Evolutionary conservation across 202 grass and related monocot species (phyloP), one percentile per base, ranked within the genome.

Genomic region (Schoenoplectus triqueter): DNA sequence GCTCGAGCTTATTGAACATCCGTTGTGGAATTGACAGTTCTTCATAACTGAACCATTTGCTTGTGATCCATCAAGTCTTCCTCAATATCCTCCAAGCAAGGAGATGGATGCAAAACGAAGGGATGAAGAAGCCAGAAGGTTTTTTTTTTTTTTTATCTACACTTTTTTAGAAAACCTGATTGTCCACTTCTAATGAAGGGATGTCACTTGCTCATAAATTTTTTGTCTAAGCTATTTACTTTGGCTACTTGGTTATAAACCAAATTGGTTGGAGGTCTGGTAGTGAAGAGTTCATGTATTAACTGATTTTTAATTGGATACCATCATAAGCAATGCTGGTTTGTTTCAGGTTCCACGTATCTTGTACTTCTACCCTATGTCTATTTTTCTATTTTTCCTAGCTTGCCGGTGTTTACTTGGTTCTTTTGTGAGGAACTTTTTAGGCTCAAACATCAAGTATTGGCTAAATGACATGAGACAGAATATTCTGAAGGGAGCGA

Each of bases 81-180:
- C 94, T 45, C 88, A 97, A 79, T 97, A 97, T 60, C 90, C 94
- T 64, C 94, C 94, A 59, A 94, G 91, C 90, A 97, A 97, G 85
- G 94, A 97, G 85, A 94, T 97, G 82, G 94, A 97, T 76, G 94
- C 94, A 62, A 97, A 97, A 92, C 82, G 85, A 85, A 90, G 94
- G 85, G 94, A 97, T 66, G 94, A 97, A 89, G 92, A 97, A 92
- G 92, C 94, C 80, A 97, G 94, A 94, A 90, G 94, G 94, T 97
- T 4, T 88, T 4, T 88, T 97, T 4, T 88, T 4, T 88, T 19
- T 86, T 87, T 40, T 31, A 66, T 51, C 60, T 68, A 55, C 9
- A 79, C 6, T 2, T 78, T 84, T 69, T 8, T 87, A 14, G 39
- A 11, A 86, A 51, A 79, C 6, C 66, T 86, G 1, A 78, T 66